Evolutionary conservation across 306 rosid genomes (phyloP).

Genomic region (Gillenia trifoliata): DNA sequence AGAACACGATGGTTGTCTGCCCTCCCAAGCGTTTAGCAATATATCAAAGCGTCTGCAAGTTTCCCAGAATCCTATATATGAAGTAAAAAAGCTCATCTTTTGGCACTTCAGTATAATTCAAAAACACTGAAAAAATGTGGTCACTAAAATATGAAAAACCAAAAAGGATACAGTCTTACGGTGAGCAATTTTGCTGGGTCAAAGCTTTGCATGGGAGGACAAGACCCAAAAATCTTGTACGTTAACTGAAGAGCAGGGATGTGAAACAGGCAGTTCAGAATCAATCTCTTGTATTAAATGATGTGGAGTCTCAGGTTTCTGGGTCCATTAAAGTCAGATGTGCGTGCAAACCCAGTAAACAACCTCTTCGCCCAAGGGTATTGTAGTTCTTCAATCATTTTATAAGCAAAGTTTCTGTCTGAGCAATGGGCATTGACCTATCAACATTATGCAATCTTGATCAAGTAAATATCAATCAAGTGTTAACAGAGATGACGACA

Average conservation of each 20-base stretch:
- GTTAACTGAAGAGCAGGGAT: conserved; percentile 89
- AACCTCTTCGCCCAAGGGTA: conserved; percentile 88
- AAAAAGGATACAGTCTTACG: conserved; percentile 37
- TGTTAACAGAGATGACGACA: conserved; percentile 6
- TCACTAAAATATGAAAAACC: conserved; percentile 8
- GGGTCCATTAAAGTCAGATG: conserved; percentile 87
- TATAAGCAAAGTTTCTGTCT: conserved; percentile 74
- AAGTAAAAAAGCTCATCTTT: conserved; percentile 14
- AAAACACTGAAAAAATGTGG: background rate
- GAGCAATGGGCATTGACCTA: conserved; percentile 81
- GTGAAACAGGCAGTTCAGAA: conserved; percentile 65
- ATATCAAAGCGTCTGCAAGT: conserved; percentile 99
- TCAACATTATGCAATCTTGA: conserved; percentile 24
- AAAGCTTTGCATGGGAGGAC: conserved; percentile 89
- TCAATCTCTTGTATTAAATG: conserved; percentile 88
- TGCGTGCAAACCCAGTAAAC: conserved; percentile 89
- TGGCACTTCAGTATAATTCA: no score
- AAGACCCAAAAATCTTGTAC: conserved; percentile 82
- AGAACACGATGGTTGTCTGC: conserved; percentile 91
- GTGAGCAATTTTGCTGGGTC: conserved; percentile 99
- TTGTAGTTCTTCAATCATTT: conserved; percentile 74
- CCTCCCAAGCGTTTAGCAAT: conserved; percentile 83
- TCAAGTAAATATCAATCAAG: conserved; percentile 8
- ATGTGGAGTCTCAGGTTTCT: conserved; percentile 66
- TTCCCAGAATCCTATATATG: conserved; percentile 90